Evolutionary conservation across 257 asterid genomes (phyloP), one percentile per base, ranked within the genome.

Genomic region (Solanum arcanum): DNA sequence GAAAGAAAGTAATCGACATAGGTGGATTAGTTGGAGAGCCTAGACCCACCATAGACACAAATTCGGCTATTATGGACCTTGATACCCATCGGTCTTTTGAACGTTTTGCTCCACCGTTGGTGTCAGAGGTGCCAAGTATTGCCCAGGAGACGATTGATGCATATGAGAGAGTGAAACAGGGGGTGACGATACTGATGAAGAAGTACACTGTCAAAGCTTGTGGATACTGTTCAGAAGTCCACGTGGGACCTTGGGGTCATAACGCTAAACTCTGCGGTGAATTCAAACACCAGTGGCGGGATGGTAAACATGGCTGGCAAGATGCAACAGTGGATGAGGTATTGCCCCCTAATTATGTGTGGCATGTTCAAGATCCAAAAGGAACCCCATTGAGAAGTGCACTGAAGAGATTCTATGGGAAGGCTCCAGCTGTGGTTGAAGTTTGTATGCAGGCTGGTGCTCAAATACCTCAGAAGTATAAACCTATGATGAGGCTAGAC

Each of bases 281-380:
- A 86, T 95, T 95, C 76, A 97, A 97, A 94, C 98, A 97, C 90
- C 98, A 95, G 13, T 95, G 98, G 99, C 93, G 98, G 82, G 98
- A 95, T 52, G 99, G 98, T 86, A 95, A 95, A 88, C 98, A 97
- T 84, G 99, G 98, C 12, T 97, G 98, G 99, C 99, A 95, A 89
- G 98, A 94, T 64, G 98, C 99, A 1, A 95, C 94, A 2, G 95
- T 95, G 60, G 99, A 97, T 68, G 99, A 97, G 87, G 94, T 95
- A 68, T 90, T 95, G 81, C 98, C 98, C 1, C 98, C 98, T 1
- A 97, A 97, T 86, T 93, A 93, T 37, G 98, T 94, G 78, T 97
- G 97, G 98, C 96, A 94, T 86, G 97, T 93, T 27, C 89, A 89
- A 83, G 98, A 97, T 64, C 95, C 94, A 11, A 91, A 91, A 68